A percentile compares a stretch with the other conserved stretches of the same genome.
phyloP scores from a whole-genome alignment of 2,329 filamentous ascomycete genomes.

The Claviceps citrina region DNA sequence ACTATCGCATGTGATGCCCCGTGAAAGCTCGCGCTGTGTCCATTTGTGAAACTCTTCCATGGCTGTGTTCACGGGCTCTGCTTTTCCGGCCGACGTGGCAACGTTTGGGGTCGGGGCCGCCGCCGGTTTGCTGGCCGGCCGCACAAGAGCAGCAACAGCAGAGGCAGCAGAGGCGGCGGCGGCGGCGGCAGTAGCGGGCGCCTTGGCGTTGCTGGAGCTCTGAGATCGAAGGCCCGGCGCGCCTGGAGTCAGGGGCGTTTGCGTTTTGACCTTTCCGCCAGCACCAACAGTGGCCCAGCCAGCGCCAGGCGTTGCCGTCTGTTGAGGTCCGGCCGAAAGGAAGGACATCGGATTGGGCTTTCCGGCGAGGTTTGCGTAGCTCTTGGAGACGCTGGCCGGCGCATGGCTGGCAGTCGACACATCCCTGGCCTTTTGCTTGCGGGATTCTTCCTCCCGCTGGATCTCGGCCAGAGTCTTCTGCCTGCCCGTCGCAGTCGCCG shows the following conservation, averaged over 20 bases:
- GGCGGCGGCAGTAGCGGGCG: conserved; percentile 19
- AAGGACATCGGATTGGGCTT: conserved; percentile 36
- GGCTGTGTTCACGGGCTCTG: conserved; percentile 32
- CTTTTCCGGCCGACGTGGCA: conserved; percentile 24
- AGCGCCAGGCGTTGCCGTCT: conserved; percentile 12
- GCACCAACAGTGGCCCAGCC: conserved; percentile 95
- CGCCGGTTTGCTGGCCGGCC: conserved; percentile 33
- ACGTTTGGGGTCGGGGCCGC: conserved; percentile 27
- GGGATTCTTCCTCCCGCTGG: conserved; percentile 76
- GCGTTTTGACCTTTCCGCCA: conserved; percentile 75
- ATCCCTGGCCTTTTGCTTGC: conserved; percentile 57
- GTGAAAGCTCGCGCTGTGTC: conserved; percentile 63
- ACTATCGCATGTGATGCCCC: conserved; percentile 45
- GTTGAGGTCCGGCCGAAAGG: conserved; percentile 17
- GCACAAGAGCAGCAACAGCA: conserved; percentile 24
- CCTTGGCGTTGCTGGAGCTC: conserved; percentile 29
- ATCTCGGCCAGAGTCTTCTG: conserved; percentile 95
- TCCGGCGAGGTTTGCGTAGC: conserved; percentile 85
- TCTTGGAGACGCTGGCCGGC: conserved; percentile 50
- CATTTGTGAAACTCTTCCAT: conserved; percentile 91
- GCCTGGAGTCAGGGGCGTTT: conserved; percentile 48
- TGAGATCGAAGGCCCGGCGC: conserved; percentile 28
- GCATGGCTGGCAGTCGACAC: conserved; percentile 31
- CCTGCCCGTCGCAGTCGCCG: conserved; percentile 18
- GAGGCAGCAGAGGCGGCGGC: not conserved